Conservation (phyloP, 106 monocot genomes). For the Ottelia alismoides region DNA sequence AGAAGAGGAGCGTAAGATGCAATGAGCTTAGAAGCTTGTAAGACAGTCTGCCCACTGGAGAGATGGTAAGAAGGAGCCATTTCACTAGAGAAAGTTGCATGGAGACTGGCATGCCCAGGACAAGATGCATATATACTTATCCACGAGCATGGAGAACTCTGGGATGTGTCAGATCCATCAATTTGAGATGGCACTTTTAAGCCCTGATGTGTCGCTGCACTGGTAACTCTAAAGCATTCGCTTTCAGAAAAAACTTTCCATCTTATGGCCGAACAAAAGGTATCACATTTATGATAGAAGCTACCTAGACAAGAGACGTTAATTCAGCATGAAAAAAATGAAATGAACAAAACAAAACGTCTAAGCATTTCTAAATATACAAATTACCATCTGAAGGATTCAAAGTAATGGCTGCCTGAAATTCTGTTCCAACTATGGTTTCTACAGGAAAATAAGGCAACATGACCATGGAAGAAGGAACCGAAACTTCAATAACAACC, state of each 20-base stretch:
- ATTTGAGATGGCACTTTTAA: no score
- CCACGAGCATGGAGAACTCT: slow-evolving; percentile 55
- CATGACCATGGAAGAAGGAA: slow-evolving; percentile 60
- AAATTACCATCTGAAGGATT: slow-evolving; percentile 57
- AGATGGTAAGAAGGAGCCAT: slow-evolving; percentile 15
- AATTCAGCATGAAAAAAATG: not conserved
- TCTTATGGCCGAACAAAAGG: slow-evolving; percentile 42
- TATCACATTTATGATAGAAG: slow-evolving; percentile 57
- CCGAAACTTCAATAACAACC: slow-evolving; percentile 64
- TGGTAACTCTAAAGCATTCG: slow-evolving; percentile 44
- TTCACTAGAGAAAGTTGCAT: slow-evolving; percentile 54
- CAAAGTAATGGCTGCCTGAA: slow-evolving; percentile 60
- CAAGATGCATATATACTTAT: slow-evolving; percentile 43
- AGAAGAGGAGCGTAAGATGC: slow-evolving; percentile 61
- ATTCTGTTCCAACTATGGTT: slow-evolving; percentile 44
- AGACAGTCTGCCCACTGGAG: slow-evolving; percentile 25
- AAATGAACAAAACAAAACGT: slow-evolving; percentile 1
- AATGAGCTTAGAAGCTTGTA: slow-evolving; percentile 43
- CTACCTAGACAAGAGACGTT: slow-evolving; percentile 26
- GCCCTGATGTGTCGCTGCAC: slow-evolving; percentile 13
- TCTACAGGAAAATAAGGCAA: slow-evolving; percentile 72
- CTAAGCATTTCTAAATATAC: slow-evolving; percentile 1
- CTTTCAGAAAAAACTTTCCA: slow-evolving; percentile 73
- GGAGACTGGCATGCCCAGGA: slow-evolving; percentile 53
- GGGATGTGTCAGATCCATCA: slow-evolving; percentile 3